phyloP scores from a whole-genome alignment of 2,329 filamentous ascomycete species.

The Cryphonectria parasitica region DNA sequence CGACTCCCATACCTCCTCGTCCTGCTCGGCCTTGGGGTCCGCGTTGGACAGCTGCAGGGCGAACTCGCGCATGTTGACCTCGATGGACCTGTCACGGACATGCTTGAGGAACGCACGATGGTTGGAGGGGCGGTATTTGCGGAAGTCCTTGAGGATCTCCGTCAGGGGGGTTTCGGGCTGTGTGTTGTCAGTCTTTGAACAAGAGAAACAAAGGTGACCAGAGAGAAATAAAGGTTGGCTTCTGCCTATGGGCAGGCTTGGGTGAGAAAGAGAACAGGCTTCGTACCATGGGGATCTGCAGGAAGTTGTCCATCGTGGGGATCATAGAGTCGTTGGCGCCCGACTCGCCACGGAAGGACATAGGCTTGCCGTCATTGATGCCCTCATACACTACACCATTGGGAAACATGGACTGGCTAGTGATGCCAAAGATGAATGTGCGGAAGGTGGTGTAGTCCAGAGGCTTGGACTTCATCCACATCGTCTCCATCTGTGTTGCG shows the following conservation, averaged over 20 bases:
- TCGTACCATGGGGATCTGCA: constrained; percentile 74
- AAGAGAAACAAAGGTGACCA: not conserved
- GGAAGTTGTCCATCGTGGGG: constrained; percentile 84
- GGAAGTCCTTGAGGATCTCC: constrained; percentile 85
- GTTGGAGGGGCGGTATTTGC: constrained; percentile 84
- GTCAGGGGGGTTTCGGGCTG: constrained; percentile 81
- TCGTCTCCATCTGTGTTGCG: constrained; percentile 69
- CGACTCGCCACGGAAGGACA: constrained; percentile 87
- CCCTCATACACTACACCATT: constrained; percentile 89
- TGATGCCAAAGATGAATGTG: constrained; percentile 97
- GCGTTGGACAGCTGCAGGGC: constrained; percentile 46
- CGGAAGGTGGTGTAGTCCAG: constrained; percentile 86
- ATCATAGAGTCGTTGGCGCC: constrained; percentile 96
- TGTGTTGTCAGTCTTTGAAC: not conserved
- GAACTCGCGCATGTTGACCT: constrained; percentile 61
- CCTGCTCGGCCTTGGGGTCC: constrained; percentile 33
- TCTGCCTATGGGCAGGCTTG: not conserved
- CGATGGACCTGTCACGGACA: constrained; percentile 57
- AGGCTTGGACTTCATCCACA: constrained; percentile 90
- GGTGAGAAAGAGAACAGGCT: not conserved
- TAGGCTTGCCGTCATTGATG: constrained; percentile 68
- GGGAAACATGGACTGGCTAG: constrained; percentile 91
- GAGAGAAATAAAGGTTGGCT: not conserved
- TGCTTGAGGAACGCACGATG: constrained; percentile 83
- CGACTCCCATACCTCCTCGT: constrained; percentile 55